phyloP scores from a whole-genome alignment of 192 early-diverging fungal species.

The Dimargaris cristalligena region DNA sequence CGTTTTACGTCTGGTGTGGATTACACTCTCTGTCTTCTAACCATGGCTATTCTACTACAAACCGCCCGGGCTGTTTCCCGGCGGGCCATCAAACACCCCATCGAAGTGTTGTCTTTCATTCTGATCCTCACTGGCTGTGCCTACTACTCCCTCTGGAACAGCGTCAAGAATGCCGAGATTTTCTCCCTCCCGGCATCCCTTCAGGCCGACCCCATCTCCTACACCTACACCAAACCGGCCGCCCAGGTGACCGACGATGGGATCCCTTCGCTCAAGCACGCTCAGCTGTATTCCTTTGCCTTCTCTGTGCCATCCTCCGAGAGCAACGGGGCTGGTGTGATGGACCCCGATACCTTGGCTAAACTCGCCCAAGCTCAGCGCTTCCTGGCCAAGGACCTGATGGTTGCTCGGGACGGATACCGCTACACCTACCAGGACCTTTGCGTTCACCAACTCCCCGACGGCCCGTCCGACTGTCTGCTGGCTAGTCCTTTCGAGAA shows the following conservation, averaged over 20 bases:
- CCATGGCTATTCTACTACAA: constrained; percentile 13
- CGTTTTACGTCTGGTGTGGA: neutral
- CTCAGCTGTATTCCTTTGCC: constrained; percentile 15
- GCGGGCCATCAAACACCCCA: constrained; percentile 49
- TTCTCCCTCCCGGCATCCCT: constrained; percentile 24
- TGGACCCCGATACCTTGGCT: constrained; percentile 17
- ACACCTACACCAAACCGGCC: constrained; percentile 8
- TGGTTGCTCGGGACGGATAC: neutral
- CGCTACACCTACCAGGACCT: constrained; percentile 11
- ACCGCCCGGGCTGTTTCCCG: constrained; percentile 28
- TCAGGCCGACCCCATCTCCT: constrained; percentile 18
- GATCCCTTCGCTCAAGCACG: constrained; percentile 14
- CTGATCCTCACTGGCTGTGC: constrained; percentile 54
- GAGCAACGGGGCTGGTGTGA: constrained; percentile 9
- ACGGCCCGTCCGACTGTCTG: neutral
- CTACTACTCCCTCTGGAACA: constrained; percentile 61
- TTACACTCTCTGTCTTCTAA: neutral
- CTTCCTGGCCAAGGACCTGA: neutral
- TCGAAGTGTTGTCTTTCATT: constrained; percentile 58
- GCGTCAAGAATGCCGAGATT: constrained; percentile 44
- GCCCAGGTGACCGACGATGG: constrained; percentile 16
- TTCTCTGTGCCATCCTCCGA: neutral
- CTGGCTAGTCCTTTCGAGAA: neutral
- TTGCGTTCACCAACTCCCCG: neutral
- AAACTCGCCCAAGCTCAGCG: neutral